These are phyloP conservation scores for Betula pendula DNA, from an alignment of 306 rosid species.

Conservation along the genomic window DNA sequence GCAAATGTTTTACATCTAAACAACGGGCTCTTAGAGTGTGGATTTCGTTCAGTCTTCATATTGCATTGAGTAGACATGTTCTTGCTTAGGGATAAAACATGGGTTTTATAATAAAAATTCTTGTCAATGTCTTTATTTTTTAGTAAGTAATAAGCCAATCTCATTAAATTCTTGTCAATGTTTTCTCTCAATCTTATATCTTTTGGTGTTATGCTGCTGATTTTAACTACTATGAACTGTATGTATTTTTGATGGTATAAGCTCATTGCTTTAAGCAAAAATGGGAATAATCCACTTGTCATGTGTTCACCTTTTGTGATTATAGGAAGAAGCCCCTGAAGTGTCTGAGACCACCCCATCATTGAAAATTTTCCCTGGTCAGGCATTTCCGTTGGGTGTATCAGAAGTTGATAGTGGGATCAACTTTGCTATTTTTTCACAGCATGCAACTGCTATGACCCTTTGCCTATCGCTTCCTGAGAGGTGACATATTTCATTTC, in stretches of 20 bases:
- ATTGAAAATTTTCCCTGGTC: constrained; percentile 67
- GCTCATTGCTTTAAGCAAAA: constrained; percentile 1
- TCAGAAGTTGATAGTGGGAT: constrained; percentile 75
- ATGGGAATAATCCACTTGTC: constrained; percentile 8
- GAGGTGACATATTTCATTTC: constrained; percentile 50
- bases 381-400: constrained; percentile 81
- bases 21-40: background rate
- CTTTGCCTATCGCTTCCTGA: constrained; percentile 64
- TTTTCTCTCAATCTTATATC: background rate
- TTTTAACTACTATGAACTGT: background rate
- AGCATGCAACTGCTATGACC: constrained; percentile 82
- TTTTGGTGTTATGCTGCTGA: background rate
- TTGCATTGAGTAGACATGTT: background rate
- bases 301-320: constrained; percentile 31
- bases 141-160: no score
- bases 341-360: constrained; percentile 40
- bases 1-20: no score
- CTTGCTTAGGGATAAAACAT: background rate
- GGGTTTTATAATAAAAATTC: background rate
- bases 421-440: constrained; percentile 89
- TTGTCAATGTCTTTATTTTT: background rate
- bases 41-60: background rate
- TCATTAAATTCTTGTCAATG: background rate
- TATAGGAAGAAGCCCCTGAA: constrained; percentile 62
- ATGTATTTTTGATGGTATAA: constrained; percentile 10